A percentile compares a stretch with the other conserved stretches of the same genome.
Evolutionary conservation across 345 rosid species (phyloP).

Genomic region (Eucalyptus curtisii): DNA sequence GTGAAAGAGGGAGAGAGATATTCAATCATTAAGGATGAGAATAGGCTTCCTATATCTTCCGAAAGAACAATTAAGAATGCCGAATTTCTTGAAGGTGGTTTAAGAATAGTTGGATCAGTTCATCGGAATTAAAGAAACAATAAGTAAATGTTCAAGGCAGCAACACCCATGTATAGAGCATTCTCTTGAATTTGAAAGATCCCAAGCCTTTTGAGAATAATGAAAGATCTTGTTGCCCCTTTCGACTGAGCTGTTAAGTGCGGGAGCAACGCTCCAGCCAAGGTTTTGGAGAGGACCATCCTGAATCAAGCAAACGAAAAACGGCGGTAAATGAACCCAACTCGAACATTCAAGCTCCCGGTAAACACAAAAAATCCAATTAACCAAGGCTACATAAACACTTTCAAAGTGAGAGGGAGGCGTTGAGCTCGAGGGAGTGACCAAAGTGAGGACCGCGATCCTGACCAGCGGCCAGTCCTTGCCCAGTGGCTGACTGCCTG

Average conservation of each 20-base stretch:
- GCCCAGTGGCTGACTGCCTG: neutral
- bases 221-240: neutral
- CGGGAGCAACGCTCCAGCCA: conserved; percentile 32
- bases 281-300: conserved; percentile 69
- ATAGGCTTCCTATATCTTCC: neutral
- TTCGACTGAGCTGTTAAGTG: conserved; percentile 46
- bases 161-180: neutral
- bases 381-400: neutral
- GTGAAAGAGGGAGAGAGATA: neutral
- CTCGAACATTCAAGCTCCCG: neutral
- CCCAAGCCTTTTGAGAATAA: neutral
- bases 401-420: neutral
- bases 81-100: neutral
- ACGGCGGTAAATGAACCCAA: neutral
- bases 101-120: neutral
- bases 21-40: neutral
- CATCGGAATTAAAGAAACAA: neutral
- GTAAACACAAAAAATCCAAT: neutral
- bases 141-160: neutral
- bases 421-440: neutral
- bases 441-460: neutral
- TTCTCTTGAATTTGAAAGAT: neutral
- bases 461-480: neutral
- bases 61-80: neutral
- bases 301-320: neutral